phyloP scores from a whole-genome alignment of 257 asterid genomes.

The Solanum paucissectum region DNA sequence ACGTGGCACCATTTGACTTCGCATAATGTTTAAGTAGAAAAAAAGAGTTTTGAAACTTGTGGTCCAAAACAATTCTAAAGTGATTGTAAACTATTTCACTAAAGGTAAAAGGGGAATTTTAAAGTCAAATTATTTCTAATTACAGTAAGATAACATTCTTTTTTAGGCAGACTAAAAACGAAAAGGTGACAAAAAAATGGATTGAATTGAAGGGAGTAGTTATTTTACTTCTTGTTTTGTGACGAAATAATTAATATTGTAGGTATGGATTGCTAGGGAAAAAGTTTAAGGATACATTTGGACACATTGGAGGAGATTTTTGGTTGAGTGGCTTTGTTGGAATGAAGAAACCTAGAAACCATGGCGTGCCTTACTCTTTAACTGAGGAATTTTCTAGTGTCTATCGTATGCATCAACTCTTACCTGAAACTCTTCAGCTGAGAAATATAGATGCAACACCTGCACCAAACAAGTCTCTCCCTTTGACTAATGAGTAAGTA shows the following conservation, averaged over 20 bases:
- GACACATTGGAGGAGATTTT: conserved; percentile 29
- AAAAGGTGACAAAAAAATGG: too few relatives aligned
- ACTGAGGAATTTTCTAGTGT: conserved; percentile 46
- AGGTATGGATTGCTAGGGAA: conserved; percentile 66
- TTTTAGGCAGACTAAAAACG: too few relatives aligned
- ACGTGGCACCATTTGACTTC: background rate
- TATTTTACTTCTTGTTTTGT: too few relatives aligned
- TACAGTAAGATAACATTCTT: too few relatives aligned
- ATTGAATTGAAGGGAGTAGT: too few relatives aligned
- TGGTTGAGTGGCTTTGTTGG: conserved; percentile 41
- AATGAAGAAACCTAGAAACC: conserved; percentile 24
- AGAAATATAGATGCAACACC: conserved; percentile 34
- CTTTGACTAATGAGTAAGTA: conserved; percentile 17
- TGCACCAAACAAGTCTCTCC: conserved; percentile 48
- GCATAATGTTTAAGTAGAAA: too few relatives aligned
- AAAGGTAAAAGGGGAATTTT: too few relatives aligned
- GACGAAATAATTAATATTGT: too few relatives aligned
- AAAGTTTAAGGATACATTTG: conserved; percentile 40
- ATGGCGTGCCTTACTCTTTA: conserved; percentile 47
- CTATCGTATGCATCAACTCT: conserved; percentile 46
- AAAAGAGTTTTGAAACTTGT: too few relatives aligned
- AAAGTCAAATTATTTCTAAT: too few relatives aligned
- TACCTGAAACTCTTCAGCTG: conserved; percentile 32
- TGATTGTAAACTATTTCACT: too few relatives aligned
- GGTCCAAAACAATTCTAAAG: too few relatives aligned